Percentiles rank a stretch among this genome's conserved stretches.
Evolutionary conservation across 2,329 filamentous ascomycete genomes (phyloP).

Genomic region (Aspergillus persii): DNA sequence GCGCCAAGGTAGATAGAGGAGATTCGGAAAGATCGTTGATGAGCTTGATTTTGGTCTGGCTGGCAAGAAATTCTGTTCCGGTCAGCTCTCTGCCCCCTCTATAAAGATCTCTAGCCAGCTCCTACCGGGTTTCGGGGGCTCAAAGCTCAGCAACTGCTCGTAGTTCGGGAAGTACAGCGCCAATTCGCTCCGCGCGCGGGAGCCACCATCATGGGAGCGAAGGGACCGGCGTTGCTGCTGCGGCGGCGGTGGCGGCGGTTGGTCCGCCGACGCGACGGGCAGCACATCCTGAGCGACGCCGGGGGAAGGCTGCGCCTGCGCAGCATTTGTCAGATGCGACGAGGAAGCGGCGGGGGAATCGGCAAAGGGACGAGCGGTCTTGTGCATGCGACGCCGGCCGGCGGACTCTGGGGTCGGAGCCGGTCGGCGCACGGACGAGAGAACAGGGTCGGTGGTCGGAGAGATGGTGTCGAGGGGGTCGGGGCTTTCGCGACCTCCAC

Average conservation of each 20-base stretch:
- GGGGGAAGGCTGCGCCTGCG: conserved; percentile 12
- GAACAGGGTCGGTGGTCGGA: conserved; percentile 10
- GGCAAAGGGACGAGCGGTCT: not conserved
- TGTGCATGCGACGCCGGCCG: not conserved
- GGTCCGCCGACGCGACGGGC: not conserved
- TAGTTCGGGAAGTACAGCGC: conserved; percentile 90
- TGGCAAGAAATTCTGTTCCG: conserved; percentile 65
- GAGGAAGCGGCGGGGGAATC: conserved; percentile 8
- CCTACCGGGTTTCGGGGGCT: conserved; percentile 72
- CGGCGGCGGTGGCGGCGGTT: conserved; percentile 3
- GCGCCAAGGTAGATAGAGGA: conserved; percentile 18
- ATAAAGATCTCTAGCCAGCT: not conserved
- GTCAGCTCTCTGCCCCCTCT: not conserved
- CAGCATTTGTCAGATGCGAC: not conserved
- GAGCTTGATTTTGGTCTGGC: conserved; percentile 71
- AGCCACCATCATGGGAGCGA: conserved; percentile 78
- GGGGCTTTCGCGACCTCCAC: conserved; percentile 26
- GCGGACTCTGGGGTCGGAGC: not conserved
- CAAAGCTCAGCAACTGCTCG: conserved; percentile 87
- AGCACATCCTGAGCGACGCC: conserved; percentile 3
- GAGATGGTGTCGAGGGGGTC: conserved; percentile 28
- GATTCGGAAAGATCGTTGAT: conserved; percentile 55
- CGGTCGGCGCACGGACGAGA: not conserved
- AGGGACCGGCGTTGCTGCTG: conserved; percentile 62
- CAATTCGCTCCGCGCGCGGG: conserved; percentile 85